Conservation (phyloP, 306 rosid genomes). For the Casuarina cunninghamiana region DNA sequence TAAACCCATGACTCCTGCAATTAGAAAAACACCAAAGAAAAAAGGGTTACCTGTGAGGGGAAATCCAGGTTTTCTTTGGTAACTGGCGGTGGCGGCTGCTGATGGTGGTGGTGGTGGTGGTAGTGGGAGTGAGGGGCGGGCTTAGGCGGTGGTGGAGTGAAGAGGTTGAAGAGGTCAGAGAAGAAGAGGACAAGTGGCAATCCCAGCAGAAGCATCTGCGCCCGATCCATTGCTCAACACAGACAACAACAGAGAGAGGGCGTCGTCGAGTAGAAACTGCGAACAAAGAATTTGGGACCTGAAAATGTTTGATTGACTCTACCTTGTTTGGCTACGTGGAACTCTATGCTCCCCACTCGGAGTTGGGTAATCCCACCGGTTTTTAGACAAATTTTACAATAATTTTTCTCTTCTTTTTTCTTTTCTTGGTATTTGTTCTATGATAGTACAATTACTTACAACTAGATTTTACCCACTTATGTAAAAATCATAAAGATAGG, state of each 20-base stretch:
- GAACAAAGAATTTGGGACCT: background rate
- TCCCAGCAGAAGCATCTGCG: slow-evolving; percentile 55
- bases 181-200: slow-evolving; percentile 64
- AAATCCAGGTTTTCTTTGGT: slow-evolving; percentile 30
- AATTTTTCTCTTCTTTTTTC: background rate
- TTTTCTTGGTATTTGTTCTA: no score
- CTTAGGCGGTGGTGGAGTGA: slow-evolving; percentile 41
- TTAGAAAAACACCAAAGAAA: slow-evolving; percentile 28
- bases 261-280: background rate
- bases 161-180: slow-evolving; percentile 51
- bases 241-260: background rate
- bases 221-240: slow-evolving; percentile 55
- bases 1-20: background rate
- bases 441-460: no score
- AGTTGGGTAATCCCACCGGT: background rate
- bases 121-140: slow-evolving; percentile 34
- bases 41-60: slow-evolving; percentile 35
- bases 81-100: slow-evolving; percentile 28
- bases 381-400: no score
- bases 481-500: no score
- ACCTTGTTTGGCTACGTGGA: background rate
- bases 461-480: no score
- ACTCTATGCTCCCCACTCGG: background rate
- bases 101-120: slow-evolving; percentile 25
- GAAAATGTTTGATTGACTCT: background rate